phyloP scores from a whole-genome alignment of 345 rosid species.

The Salix arbutifolia region DNA sequence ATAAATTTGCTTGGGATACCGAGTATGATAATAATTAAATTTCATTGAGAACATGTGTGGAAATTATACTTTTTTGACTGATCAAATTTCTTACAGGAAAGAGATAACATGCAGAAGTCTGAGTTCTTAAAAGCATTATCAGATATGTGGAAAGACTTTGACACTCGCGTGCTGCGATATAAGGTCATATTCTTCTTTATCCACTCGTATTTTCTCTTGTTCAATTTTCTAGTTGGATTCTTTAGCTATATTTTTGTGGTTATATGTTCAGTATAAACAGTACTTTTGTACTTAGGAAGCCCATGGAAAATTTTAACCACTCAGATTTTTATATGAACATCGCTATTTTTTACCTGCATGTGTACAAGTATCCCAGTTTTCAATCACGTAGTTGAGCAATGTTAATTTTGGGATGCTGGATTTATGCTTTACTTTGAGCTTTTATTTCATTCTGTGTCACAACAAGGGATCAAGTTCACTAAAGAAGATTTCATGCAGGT shows the following conservation, averaged over 20 bases:
- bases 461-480: constrained; percentile 2
- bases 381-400: not conserved
- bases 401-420: not conserved
- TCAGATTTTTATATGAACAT: not conserved
- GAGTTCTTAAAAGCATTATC: constrained; percentile 94
- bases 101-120: constrained; percentile 98
- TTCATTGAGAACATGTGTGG: not conserved
- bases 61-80: constrained; percentile 5
- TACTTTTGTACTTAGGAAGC: not conserved
- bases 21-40: constrained; percentile 5
- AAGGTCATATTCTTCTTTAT: constrained; percentile 55
- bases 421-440: not conserved
- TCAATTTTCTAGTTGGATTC: not conserved
- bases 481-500: constrained; percentile 52
- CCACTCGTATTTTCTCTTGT: not conserved
- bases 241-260: not conserved
- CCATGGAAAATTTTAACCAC: not conserved
- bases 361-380: too few species aligned
- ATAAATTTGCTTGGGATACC: constrained; percentile 4
- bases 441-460: not conserved
- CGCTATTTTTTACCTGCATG: not conserved
- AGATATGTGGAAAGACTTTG: constrained; percentile 99
- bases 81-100: constrained; percentile 52
- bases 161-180: constrained; percentile 87
- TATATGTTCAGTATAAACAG: not conserved